These are phyloP conservation scores for Setaria viridis DNA, from an alignment of 202 grass and related monocot species.

Conservation along the genomic window DNA sequence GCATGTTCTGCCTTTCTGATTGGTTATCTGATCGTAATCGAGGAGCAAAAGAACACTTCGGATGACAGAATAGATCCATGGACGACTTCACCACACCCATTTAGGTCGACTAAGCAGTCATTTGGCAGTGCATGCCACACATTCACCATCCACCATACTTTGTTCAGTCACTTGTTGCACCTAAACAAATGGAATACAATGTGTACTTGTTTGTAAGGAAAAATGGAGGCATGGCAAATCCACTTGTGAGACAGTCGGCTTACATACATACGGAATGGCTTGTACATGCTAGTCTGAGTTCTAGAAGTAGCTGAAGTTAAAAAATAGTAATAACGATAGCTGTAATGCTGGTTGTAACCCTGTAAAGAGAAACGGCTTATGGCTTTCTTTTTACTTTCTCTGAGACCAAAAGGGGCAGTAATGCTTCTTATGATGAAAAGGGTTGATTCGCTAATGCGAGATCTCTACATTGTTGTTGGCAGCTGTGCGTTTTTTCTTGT, in stretches of 20 bases:
- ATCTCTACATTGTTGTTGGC: not conserved
- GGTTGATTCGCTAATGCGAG: not conserved
- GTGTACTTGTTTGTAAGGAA: not conserved
- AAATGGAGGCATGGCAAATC: not conserved
- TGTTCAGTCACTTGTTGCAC: conserved; percentile 30
- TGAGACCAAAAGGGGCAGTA: not conserved
- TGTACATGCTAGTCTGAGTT: conserved; percentile 3
- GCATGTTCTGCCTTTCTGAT: conserved; percentile 18
- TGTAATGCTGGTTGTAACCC: not conserved
- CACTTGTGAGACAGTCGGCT: not conserved
- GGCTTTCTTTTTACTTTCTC: not conserved
- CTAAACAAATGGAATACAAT: conserved; percentile 23
- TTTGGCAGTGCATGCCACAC: not conserved
- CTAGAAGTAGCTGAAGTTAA: not conserved
- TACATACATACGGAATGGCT: not conserved
- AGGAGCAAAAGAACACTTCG: not conserved
- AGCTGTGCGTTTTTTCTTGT: not conserved
- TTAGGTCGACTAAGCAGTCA: not conserved
- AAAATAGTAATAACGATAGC: not conserved
- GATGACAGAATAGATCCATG: conserved; percentile 29
- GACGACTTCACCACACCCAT: not conserved
- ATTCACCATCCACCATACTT: conserved; percentile 20
- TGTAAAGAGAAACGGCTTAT: not conserved
- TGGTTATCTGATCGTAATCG: not conserved
- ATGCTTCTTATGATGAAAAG: not conserved